Evolutionary conservation across 2,329 filamentous ascomycete species (phyloP).

Genomic region (Gaeumannomyces tritici): DNA sequence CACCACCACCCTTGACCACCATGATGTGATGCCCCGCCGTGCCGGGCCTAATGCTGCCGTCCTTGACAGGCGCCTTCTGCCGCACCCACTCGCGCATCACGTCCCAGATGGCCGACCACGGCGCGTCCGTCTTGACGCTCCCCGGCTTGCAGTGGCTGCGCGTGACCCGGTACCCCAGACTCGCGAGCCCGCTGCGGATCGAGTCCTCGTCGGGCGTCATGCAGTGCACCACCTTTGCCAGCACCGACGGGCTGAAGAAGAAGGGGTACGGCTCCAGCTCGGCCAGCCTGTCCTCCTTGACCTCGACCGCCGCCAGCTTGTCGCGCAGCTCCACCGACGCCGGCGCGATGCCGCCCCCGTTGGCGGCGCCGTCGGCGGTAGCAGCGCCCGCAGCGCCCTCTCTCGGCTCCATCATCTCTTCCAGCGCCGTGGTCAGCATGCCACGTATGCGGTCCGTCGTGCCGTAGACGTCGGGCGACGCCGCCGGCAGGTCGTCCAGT

Average conservation of each 20-base stretch:
- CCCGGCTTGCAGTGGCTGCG: conserved; percentile 84
- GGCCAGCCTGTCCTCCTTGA: conserved; percentile 43
- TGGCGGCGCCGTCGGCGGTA: conserved; percentile 15
- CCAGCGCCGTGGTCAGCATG: conserved; percentile 81
- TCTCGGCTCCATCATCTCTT: conserved; percentile 47
- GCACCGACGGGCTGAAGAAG: conserved; percentile 67
- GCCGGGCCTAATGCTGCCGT: conserved; percentile 57
- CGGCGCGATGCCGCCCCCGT: not conserved
- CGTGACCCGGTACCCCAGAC: conserved; percentile 72
- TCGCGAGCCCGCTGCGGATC: conserved; percentile 70
- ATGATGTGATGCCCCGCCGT: conserved; percentile 49
- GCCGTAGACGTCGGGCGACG: conserved; percentile 61
- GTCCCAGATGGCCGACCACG: conserved; percentile 85
- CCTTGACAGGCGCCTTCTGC: conserved; percentile 70
- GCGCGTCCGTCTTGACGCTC: conserved; percentile 87
- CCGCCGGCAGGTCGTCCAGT: conserved; percentile 59
- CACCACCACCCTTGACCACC: conserved; percentile 34
- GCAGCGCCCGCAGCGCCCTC: conserved; percentile 14
- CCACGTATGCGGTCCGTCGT: conserved; percentile 78
- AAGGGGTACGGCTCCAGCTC: conserved; percentile 69
- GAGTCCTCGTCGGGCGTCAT: conserved; percentile 69
- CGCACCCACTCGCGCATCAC: conserved; percentile 86
- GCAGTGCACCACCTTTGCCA: conserved; percentile 72
- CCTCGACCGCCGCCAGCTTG: not conserved
- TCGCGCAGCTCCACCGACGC: not conserved